Conservation (phyloP, 768 basidiomycete genomes). For the Trametes maxima region DNA sequence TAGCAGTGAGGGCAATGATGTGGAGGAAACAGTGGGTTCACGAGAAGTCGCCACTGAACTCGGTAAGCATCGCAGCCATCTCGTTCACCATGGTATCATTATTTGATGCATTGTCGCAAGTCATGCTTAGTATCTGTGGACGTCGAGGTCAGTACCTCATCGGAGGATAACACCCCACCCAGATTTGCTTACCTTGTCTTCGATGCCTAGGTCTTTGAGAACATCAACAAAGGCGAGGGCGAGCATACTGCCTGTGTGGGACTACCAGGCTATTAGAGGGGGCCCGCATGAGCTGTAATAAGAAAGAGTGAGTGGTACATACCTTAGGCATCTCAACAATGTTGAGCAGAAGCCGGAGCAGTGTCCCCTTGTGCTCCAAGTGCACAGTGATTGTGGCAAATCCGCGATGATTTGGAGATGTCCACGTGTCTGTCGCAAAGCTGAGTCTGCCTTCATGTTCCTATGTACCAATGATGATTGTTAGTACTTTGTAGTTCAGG, state of each 20-base stretch:
- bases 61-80: slow-evolving; percentile 27
- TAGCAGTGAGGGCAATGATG: not conserved
- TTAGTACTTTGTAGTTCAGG: too few species aligned
- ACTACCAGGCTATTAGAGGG: slow-evolving; percentile 4
- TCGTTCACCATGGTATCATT: slow-evolving; percentile 40
- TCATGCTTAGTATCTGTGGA: slow-evolving; percentile 37
- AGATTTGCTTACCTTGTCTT: slow-evolving; percentile 33
- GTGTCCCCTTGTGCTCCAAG: slow-evolving; percentile 34
- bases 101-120: slow-evolving; percentile 39
- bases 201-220: slow-evolving; percentile 39
- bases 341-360: slow-evolving; percentile 36
- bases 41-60: slow-evolving; percentile 30
- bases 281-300: not conserved
- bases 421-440: slow-evolving; percentile 43
- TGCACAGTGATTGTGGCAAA: slow-evolving; percentile 38
- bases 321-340: slow-evolving; percentile 38
- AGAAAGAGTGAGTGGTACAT: too few species aligned
- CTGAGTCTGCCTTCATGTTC: slow-evolving; percentile 33
- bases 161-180: not conserved
- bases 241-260: slow-evolving; percentile 39
- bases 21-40: slow-evolving; percentile 38
- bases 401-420: slow-evolving; percentile 38
- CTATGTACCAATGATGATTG: too few species aligned
- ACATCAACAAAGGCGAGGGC: slow-evolving; percentile 37
- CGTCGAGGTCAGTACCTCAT: not conserved